phyloP scores from a whole-genome alignment of 192 early-diverging fungal species.

The Linnemannia hyalina region DNA sequence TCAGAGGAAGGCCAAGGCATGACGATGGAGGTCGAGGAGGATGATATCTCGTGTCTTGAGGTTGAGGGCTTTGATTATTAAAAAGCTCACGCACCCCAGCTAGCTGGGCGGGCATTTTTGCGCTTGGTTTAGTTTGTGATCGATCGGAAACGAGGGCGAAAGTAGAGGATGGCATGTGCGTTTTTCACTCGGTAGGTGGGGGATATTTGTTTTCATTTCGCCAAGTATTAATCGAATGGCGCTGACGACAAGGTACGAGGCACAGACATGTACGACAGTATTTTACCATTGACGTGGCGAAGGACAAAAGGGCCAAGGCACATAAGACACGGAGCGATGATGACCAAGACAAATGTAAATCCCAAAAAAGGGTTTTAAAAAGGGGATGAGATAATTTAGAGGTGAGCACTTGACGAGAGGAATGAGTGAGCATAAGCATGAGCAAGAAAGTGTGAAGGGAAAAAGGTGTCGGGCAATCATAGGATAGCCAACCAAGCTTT shows the following conservation, averaged over 20 bases:
- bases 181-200: background rate
- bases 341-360: background rate
- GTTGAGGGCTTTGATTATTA: conserved; percentile 17
- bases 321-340: background rate
- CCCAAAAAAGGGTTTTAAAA: background rate
- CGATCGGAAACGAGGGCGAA: background rate
- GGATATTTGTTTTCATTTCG: background rate
- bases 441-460: background rate
- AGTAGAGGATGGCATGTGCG: background rate
- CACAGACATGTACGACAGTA: background rate
- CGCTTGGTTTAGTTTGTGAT: background rate
- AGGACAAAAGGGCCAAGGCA: background rate
- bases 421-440: background rate
- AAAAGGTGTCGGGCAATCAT: background rate
- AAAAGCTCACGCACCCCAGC: background rate
- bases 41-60: conserved; percentile 35
- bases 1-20: background rate
- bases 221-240: background rate
- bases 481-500: background rate
- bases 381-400: background rate
- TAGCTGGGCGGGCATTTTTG: too few species aligned
- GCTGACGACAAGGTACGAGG: background rate
- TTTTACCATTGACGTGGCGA: background rate
- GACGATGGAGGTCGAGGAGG: conserved; percentile 15
- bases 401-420: background rate